phyloP scores from a whole-genome alignment of 345 rosid species.

The Jatropha curcas region DNA sequence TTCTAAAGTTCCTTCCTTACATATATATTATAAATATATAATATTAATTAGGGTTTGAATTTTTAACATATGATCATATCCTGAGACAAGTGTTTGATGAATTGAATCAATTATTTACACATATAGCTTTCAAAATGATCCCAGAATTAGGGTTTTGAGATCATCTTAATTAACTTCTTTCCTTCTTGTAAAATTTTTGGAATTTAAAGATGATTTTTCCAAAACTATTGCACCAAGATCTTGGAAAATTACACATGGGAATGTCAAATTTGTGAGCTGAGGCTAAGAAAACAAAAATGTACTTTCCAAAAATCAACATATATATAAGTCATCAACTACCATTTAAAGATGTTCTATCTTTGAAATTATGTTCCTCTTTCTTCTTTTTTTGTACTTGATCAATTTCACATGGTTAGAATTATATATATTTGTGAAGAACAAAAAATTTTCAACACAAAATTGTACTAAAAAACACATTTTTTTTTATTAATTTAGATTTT shows the following conservation, averaged over 20 bases:
- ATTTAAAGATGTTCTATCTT: neutral
- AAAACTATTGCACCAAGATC: neutral
- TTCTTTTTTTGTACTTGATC: neutral
- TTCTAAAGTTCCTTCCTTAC: neutral
- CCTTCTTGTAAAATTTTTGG: neutral
- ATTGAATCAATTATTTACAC: too few relatives aligned
- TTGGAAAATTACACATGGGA: neutral
- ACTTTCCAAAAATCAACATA: neutral
- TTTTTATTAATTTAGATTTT: neutral
- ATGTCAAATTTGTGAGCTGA: neutral
- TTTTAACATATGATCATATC: too few relatives aligned
- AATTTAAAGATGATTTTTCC: neutral
- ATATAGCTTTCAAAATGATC: too few relatives aligned
- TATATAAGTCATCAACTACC: slow-evolving; percentile 20
- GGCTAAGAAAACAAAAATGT: neutral
- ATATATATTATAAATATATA: neutral
- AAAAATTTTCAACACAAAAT: too few relatives aligned
- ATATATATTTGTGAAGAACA: neutral
- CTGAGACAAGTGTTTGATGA: too few relatives aligned
- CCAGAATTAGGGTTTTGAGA: too few relatives aligned
- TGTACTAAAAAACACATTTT: neutral
- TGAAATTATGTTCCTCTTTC: slow-evolving; percentile 9
- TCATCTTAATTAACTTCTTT: too few relatives aligned
- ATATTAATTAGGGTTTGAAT: too few relatives aligned
- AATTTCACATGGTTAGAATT: neutral